A percentile compares a stretch with the other conserved stretches of the same genome.
These are phyloP conservation scores for Dimargaris cristalligena DNA, from an alignment of 192 early-diverging fungal genomes.

Conservation along the genomic window DNA sequence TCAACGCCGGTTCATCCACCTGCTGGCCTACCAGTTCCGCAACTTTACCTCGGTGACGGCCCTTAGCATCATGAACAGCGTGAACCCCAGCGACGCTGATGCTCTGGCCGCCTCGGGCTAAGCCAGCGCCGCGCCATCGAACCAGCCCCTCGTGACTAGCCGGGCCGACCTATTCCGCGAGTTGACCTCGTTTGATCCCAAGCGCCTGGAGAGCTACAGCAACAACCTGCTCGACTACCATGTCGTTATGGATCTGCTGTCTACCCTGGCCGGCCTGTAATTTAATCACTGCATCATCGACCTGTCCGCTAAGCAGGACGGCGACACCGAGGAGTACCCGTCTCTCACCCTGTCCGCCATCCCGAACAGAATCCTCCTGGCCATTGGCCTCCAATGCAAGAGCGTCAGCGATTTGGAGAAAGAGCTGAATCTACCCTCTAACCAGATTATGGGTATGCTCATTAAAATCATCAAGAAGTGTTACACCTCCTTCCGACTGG, in stretches of 20 bases:
- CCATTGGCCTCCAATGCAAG: conserved; percentile 88
- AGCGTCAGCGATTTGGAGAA: conserved; percentile 72
- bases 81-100: background rate
- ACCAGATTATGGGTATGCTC: conserved; percentile 85
- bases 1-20: conserved; percentile 67
- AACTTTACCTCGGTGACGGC: conserved; percentile 65
- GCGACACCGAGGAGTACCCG: conserved; percentile 7
- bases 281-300: conserved; percentile 49
- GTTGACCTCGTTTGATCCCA: conserved; percentile 75
- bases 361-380: conserved; percentile 70
- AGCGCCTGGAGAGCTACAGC: conserved; percentile 87
- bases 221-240: conserved; percentile 97
- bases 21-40: conserved; percentile 78
- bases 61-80: conserved; percentile 64
- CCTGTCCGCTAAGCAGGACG: conserved; percentile 11
- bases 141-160: no score
- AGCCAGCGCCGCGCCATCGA: conserved; percentile 18
- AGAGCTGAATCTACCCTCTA: conserved; percentile 64
- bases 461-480: conserved; percentile 85
- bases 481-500: conserved; percentile 42
- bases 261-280: conserved; percentile 59
- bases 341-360: conserved; percentile 61
- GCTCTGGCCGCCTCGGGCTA: conserved; percentile 4
- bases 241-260: conserved; percentile 84
- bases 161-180: conserved; percentile 18